Evolutionary conservation across 2,329 filamentous ascomycete species (phyloP).

Genomic region (Chrysoporthe puriensis): DNA sequence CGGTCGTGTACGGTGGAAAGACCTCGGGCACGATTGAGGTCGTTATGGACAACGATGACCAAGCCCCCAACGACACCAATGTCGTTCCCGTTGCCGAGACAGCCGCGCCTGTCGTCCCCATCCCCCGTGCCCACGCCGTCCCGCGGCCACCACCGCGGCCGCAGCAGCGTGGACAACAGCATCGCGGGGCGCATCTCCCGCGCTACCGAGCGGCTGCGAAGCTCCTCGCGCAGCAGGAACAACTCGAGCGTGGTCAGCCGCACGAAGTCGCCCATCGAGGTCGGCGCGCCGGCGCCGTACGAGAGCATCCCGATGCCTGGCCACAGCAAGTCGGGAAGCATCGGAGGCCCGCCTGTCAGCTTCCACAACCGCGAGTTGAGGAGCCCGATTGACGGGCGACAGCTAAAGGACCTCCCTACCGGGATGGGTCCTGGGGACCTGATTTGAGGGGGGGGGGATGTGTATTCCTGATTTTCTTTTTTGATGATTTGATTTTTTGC

Average conservation of each 20-base stretch:
- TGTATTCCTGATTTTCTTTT: conserved; percentile 17
- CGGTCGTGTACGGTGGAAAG: conserved; percentile 47
- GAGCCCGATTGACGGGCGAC: conserved; percentile 33
- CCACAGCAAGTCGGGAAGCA: conserved; percentile 32
- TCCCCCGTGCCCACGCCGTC: conserved; percentile 49
- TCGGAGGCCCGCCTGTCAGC: conserved; percentile 40
- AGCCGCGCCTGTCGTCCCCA: conserved; percentile 49
- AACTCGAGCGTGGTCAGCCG: conserved; percentile 41
- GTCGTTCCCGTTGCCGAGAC: conserved; percentile 42
- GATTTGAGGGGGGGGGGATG: conserved; percentile 46
- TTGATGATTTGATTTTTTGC: neutral
- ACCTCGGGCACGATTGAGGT: conserved; percentile 66
- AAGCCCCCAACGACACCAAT: conserved; percentile 30
- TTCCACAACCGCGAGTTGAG: conserved; percentile 45
- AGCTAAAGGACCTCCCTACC: conserved; percentile 30
- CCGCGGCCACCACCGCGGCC: conserved; percentile 57
- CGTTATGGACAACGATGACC: conserved; percentile 65
- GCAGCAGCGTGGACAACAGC: conserved; percentile 57
- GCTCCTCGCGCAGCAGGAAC: conserved; percentile 60
- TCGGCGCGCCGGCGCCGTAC: conserved; percentile 39
- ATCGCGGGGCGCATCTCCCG: conserved; percentile 59
- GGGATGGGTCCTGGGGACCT: conserved; percentile 38
- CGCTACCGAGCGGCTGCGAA: conserved; percentile 63
- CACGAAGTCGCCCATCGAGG: conserved; percentile 44
- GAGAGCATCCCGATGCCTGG: conserved; percentile 40